A percentile compares a stretch with the other conserved stretches of the same genome.
These are phyloP conservation scores for Ophiostoma sp. DNA, from an alignment of 2,329 filamentous ascomycete species.

Conservation along the genomic window DNA sequence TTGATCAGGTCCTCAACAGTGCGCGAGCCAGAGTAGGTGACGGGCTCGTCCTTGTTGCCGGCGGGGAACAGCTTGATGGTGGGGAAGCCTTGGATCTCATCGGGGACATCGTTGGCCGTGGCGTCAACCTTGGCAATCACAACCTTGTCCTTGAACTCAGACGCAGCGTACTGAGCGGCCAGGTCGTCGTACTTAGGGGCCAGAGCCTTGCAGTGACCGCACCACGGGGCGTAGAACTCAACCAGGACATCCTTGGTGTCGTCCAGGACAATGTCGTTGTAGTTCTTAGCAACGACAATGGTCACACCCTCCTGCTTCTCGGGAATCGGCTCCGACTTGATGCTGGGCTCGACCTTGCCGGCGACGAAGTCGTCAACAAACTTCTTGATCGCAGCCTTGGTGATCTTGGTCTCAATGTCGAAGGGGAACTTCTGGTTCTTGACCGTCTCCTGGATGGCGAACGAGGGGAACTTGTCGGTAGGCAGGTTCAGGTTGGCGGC, in stretches of 20 bases:
- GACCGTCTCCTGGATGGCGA: slow-evolving; percentile 91
- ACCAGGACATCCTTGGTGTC: slow-evolving; percentile 95
- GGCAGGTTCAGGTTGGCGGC: slow-evolving; percentile 96
- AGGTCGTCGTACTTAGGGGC: slow-evolving; percentile 97
- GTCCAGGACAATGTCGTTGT: slow-evolving; percentile 87
- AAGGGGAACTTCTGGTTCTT: slow-evolving; percentile 98
- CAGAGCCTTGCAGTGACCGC: slow-evolving; percentile 98
- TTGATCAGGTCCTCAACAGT: slow-evolving; percentile 87
- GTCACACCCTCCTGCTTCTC: slow-evolving; percentile 90
- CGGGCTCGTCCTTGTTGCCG: slow-evolving; percentile 77
- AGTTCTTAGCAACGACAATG: slow-evolving; percentile 89
- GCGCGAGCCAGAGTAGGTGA: slow-evolving; percentile 85
- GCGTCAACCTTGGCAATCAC: slow-evolving; percentile 97
- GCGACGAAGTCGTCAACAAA: slow-evolving; percentile 84
- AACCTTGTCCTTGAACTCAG: slow-evolving; percentile 79
- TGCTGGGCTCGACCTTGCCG: slow-evolving; percentile 90
- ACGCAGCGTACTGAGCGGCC: slow-evolving; percentile 71
- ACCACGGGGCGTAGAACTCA: slow-evolving; percentile 99
- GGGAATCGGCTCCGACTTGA: slow-evolving; percentile 97
- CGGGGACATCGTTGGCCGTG: slow-evolving; percentile 92
- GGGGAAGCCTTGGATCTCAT: slow-evolving; percentile 96
- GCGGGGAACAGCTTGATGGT: slow-evolving; percentile 98
- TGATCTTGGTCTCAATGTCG: slow-evolving; percentile 79
- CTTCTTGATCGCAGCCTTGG: slow-evolving; percentile 65
- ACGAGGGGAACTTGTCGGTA: slow-evolving; percentile 91